Conservation (phyloP, 257 asterid species). For the Lantana camara region DNA sequence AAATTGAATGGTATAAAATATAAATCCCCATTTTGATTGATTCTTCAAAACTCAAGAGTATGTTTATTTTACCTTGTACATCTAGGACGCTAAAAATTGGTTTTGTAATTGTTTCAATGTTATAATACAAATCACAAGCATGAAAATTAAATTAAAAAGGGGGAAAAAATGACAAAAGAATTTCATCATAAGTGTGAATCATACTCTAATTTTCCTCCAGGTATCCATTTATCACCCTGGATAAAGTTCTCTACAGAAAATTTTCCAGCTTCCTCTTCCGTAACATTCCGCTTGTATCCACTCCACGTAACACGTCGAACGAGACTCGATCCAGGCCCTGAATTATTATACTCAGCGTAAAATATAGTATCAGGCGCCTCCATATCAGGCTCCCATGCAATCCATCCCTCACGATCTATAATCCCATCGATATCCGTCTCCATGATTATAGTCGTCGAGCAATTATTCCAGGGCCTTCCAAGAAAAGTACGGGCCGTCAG, state of each 20-base stretch:
- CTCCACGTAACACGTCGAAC: conserved; percentile 34
- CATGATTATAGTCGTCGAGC: conserved; percentile 39
- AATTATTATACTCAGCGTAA: conserved; percentile 39
- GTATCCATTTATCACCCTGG: conserved; percentile 40
- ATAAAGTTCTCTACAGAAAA: conserved; percentile 34
- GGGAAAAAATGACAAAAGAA: background rate
- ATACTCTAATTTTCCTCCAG: background rate
- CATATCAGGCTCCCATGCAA: conserved; percentile 30
- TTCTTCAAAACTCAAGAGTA: too few species aligned
- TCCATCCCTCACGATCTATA: conserved; percentile 44
- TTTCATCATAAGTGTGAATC: conserved; percentile 20
- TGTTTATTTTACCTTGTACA: too few species aligned
- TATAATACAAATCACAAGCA: too few species aligned
- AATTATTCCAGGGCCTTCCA: conserved; percentile 44
- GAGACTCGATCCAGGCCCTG: conserved; percentile 36
- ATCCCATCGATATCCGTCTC: conserved; percentile 24
- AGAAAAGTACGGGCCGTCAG: conserved; percentile 35
- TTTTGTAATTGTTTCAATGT: too few species aligned
- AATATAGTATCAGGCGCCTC: conserved; percentile 33
- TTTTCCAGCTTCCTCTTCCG: conserved; percentile 28
- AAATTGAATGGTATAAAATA: too few species aligned
- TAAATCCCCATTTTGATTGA: too few species aligned
- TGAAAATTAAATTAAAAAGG: too few species aligned
- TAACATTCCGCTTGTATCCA: conserved; percentile 33
- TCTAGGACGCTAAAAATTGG: too few species aligned